These are phyloP conservation scores for Aschersonia sp. DNA, from an alignment of 2,329 filamentous ascomycete species.

Conservation along the genomic window DNA sequence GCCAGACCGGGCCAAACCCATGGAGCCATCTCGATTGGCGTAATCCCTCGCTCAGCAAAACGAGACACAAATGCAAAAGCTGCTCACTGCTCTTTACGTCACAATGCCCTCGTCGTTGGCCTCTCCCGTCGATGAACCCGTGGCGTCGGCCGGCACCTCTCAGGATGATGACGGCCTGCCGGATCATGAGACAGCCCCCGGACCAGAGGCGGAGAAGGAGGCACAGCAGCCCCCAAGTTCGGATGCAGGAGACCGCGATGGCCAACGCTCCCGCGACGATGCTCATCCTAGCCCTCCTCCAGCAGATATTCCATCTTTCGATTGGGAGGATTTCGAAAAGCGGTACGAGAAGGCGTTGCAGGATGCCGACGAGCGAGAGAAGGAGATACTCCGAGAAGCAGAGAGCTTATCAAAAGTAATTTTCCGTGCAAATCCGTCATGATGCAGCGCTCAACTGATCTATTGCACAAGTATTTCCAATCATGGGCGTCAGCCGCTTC, in stretches of 20 bases:
- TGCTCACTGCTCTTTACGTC: background rate
- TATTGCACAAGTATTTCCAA: conserved; percentile 52
- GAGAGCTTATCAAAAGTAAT: conserved; percentile 48
- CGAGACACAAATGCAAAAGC: too few relatives aligned
- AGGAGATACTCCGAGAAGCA: conserved; percentile 52
- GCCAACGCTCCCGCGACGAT: conserved; percentile 15
- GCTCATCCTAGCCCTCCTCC: conserved; percentile 31
- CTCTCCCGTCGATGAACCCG: background rate
- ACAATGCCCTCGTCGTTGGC: conserved; percentile 1
- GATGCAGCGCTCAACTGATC: background rate
- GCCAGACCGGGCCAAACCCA: too few relatives aligned
- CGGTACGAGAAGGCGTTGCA: conserved; percentile 54
- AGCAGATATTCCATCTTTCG: conserved; percentile 41
- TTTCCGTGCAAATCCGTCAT: background rate
- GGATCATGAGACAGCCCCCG: too few relatives aligned
- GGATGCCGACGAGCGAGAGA: conserved; percentile 49
- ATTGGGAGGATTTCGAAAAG: conserved; percentile 65
- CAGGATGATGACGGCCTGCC: too few relatives aligned
- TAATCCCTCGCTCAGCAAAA: too few relatives aligned
- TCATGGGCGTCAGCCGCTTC: conserved; percentile 65
- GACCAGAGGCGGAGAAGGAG: conserved; percentile 3
- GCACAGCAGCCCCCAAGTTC: conserved; percentile 4
- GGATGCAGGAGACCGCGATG: conserved; percentile 24
- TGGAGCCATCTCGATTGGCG: too few relatives aligned
- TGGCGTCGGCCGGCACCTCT: too few relatives aligned